Evolutionary conservation across 345 rosid species (phyloP).

Genomic region (Salix koriyanagi): DNA sequence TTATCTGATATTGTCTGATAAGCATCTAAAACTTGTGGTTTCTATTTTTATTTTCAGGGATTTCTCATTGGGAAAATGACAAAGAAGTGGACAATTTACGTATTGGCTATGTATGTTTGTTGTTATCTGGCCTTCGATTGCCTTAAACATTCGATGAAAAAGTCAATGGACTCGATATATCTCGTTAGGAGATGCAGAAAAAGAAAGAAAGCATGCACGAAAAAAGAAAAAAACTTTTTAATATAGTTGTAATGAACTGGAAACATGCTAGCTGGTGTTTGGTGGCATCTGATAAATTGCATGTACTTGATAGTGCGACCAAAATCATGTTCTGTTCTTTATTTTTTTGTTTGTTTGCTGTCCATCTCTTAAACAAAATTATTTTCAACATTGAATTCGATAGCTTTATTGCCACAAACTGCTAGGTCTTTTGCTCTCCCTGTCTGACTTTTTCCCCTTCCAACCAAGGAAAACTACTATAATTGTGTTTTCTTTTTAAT

Average conservation of each 20-base stretch:
- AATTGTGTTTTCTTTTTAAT: no score
- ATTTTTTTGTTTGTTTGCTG: no score
- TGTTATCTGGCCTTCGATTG: conserved; percentile 2
- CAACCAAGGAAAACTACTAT: no score
- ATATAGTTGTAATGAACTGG: background rate
- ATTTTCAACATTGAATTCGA: no score
- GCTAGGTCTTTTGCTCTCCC: no score
- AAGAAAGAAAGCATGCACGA: background rate
- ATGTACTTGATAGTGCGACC: background rate
- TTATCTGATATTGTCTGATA: background rate
- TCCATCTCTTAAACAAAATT: no score
- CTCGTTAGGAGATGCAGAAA: background rate
- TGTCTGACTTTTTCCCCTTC: no score
- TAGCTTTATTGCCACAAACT: no score
- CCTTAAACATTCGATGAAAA: background rate
- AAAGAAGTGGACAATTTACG: conserved; percentile 79
- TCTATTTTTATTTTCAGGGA: conserved; percentile 42
- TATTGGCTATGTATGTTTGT: conserved; percentile 70
- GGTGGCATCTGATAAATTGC: background rate
- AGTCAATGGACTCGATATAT: background rate
- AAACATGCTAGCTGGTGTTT: background rate
- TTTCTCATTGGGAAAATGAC: conserved; percentile 59
- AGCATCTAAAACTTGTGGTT: background rate
- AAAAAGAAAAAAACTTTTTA: background rate
- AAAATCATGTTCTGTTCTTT: background rate